A percentile compares a stretch with the other conserved stretches of the same genome.
phyloP scores from a whole-genome alignment of 176 grass and related monocot genomes.

The Tillandsia fasciculata region DNA sequence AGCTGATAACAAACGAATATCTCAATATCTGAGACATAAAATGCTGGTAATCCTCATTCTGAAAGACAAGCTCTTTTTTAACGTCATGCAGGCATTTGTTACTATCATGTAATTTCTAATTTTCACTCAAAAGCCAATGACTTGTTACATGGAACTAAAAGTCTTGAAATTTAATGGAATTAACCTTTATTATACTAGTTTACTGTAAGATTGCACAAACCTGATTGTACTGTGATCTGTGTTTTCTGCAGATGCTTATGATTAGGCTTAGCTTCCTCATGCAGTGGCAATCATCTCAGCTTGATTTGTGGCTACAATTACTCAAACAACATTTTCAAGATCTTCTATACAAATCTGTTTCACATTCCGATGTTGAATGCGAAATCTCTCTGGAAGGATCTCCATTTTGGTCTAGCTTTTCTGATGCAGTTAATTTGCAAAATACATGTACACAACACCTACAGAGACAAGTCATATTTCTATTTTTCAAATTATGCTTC shows the following conservation, averaged over 20 bases:
- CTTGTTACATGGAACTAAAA: background rate
- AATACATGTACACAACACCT: conserved; percentile 49
- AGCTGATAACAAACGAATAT: conserved; percentile 25
- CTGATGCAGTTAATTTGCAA: conserved; percentile 24
- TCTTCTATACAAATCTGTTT: conserved; percentile 42
- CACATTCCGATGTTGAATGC: conserved; percentile 25
- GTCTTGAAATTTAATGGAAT: background rate
- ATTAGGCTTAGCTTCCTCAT: conserved; percentile 41
- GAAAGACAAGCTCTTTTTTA: conserved; percentile 1
- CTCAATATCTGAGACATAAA: conserved; percentile 66
- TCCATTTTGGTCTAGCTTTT: conserved; percentile 42
- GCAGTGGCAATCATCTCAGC: conserved; percentile 32
- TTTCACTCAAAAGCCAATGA: no score
- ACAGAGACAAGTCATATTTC: conserved; percentile 50
- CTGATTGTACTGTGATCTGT: conserved; percentile 13
- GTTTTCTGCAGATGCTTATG: conserved; percentile 70
- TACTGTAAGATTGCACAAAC: conserved; percentile 10
- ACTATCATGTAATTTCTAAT: conserved; percentile 11
- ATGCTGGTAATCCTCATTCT: conserved; percentile 35
- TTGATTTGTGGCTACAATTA: conserved; percentile 53
- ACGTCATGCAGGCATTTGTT: conserved; percentile 5
- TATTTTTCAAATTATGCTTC: conserved; percentile 67
- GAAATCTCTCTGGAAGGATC: conserved; percentile 54
- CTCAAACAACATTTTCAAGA: conserved; percentile 51
- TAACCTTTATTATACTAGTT: background rate